Evolutionary conservation across 1,139 yeast genomes (phyloP).

Genomic region (Magnusiomyces magnusii): DNA sequence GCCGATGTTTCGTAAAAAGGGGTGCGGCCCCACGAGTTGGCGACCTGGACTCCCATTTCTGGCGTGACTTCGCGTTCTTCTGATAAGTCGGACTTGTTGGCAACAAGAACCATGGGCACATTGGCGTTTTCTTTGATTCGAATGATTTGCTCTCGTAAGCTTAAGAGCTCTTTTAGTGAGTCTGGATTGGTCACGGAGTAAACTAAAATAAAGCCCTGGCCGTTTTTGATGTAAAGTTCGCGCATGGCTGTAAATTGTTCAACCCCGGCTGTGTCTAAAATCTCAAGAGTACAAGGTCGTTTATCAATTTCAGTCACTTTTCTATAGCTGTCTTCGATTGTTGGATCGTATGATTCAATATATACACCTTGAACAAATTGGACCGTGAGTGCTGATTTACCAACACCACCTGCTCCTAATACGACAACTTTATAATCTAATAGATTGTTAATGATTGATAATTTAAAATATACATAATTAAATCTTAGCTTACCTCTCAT

Average conservation of each 20-base stretch:
- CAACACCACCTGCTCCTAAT: slow-evolving; percentile 98
- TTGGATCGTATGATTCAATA: slow-evolving; percentile 93
- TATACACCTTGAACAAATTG: slow-evolving; percentile 39
- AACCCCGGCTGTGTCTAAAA: slow-evolving; percentile 42
- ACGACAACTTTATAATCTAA: slow-evolving; percentile 70
- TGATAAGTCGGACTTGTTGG: slow-evolving; percentile 54
- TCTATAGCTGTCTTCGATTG: slow-evolving; percentile 62
- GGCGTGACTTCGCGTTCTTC: slow-evolving; percentile 50
- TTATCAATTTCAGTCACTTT: slow-evolving; percentile 36
- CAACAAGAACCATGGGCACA: slow-evolving; percentile 40
- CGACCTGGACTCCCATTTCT: slow-evolving; percentile 47
- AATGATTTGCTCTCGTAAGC: slow-evolving; percentile 81
- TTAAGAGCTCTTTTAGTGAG: slow-evolving; percentile 71
- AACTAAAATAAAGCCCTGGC: slow-evolving; percentile 47
- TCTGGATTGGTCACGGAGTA: slow-evolving; percentile 81
- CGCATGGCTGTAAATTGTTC: slow-evolving; percentile 49
- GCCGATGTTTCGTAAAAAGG: slow-evolving; percentile 83
- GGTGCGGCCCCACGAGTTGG: slow-evolving; percentile 83
- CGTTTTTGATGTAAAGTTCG: slow-evolving; percentile 50
- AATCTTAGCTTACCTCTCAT: neutral
- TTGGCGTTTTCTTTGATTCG: slow-evolving; percentile 60
- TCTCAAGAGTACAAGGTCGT: slow-evolving; percentile 36
- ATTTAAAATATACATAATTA: too few relatives aligned
- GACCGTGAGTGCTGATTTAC: slow-evolving; percentile 82
- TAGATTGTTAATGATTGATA: neutral